A percentile compares a stretch with the other conserved stretches of the same genome.
phyloP scores from a whole-genome alignment of 768 basidiomycete genomes.

The Termitomyces sp. region DNA sequence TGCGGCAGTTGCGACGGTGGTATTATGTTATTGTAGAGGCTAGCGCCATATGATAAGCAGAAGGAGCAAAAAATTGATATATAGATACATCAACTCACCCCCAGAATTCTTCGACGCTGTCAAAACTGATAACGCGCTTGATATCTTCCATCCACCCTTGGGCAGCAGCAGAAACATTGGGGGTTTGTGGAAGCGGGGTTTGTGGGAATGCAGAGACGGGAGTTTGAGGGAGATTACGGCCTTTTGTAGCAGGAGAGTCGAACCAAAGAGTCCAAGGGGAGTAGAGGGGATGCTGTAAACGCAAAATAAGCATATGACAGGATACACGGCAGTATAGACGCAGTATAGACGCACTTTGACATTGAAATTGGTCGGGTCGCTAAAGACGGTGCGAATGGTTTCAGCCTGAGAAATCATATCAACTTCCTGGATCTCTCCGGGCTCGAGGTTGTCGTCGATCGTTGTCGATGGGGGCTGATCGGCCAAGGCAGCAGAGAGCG shows the following conservation, averaged over 20 bases:
- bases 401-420: constrained; percentile 84
- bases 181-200: constrained; percentile 71
- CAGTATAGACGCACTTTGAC: constrained; percentile 69
- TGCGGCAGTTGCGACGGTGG: constrained; percentile 89
- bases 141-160: constrained; percentile 99
- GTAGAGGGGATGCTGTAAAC: constrained; percentile 80
- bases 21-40: constrained; percentile 95
- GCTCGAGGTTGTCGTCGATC: constrained; percentile 49
- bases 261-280: constrained; percentile 98
- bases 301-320: background rate
- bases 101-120: constrained; percentile 99
- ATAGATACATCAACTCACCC: constrained; percentile 62
- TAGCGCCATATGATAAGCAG: constrained; percentile 27
- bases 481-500: constrained; percentile 68
- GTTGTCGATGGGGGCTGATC: constrained; percentile 36
- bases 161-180: constrained; percentile 69
- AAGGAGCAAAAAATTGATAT: constrained; percentile 1
- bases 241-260: constrained; percentile 90
- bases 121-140: constrained; percentile 92
- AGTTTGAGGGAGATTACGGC: constrained; percentile 83
- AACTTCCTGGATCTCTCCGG: constrained; percentile 84
- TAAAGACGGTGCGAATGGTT: constrained; percentile 88
- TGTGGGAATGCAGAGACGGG: constrained; percentile 75
- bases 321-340: constrained; percentile 5
- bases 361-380: constrained; percentile 88